These are phyloP conservation scores for Austroboletus niveus DNA, from an alignment of 1,284 basidiomycete genomes.

Conservation along the genomic window DNA sequence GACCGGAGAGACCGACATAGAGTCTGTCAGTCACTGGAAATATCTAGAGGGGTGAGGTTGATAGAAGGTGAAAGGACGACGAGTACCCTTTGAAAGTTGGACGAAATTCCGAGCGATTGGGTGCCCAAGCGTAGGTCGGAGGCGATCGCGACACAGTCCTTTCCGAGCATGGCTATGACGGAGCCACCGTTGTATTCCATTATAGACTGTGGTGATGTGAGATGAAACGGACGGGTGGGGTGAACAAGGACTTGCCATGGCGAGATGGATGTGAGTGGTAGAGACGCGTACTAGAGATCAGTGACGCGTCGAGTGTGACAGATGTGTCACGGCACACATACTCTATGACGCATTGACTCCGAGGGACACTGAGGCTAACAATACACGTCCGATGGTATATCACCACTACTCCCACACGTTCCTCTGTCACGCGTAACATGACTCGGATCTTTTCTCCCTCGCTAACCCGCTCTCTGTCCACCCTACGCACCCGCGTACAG, in stretches of 20 bases:
- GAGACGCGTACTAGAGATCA: background rate
- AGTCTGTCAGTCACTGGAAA: slow-evolving; percentile 94
- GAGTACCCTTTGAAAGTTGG: slow-evolving; percentile 90
- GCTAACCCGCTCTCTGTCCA: slow-evolving; percentile 19
- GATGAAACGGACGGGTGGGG: background rate
- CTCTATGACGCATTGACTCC: background rate
- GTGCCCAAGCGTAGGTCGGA: slow-evolving; percentile 93
- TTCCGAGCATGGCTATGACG: slow-evolving; percentile 98
- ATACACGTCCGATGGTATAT: too few species aligned
- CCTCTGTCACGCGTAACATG: slow-evolving; percentile 7
- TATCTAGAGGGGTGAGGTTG: slow-evolving; percentile 52
- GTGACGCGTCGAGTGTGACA: slow-evolving; percentile 17
- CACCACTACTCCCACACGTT: too few species aligned
- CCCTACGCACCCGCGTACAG: slow-evolving; percentile 18
- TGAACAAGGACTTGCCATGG: slow-evolving; percentile 25
- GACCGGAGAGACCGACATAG: slow-evolving; percentile 89
- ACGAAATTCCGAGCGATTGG: slow-evolving; percentile 85
- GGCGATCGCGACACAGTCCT: slow-evolving; percentile 98
- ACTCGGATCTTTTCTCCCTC: slow-evolving; percentile 9
- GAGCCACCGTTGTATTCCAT: slow-evolving; percentile 95
- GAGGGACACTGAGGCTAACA: background rate
- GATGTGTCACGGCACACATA: background rate
- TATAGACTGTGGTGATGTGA: slow-evolving; percentile 55
- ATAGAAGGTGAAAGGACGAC: slow-evolving; percentile 15
- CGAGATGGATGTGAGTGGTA: slow-evolving; percentile 12